Percentiles rank a stretch among this genome's conserved stretches.
phyloP scores from a whole-genome alignment of 2,329 filamentous ascomycete genomes.

The Claviceps maximensis region DNA sequence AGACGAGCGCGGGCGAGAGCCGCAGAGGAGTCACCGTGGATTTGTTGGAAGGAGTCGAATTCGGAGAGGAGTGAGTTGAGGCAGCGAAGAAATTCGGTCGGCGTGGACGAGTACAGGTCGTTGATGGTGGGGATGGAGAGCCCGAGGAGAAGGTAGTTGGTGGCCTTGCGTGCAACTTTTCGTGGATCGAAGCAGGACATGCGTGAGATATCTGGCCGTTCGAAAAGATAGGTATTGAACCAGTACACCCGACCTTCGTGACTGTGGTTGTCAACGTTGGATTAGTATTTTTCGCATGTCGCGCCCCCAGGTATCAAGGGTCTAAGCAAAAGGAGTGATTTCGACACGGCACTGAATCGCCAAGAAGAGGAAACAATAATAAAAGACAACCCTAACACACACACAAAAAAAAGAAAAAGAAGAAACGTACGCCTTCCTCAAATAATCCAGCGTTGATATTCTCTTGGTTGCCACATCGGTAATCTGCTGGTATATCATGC shows the following conservation, averaged over 20 bases:
- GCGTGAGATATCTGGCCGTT: conserved; percentile 62
- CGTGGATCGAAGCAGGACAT: conserved; percentile 77
- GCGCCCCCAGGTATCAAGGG: not conserved
- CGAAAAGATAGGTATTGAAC: conserved; percentile 95
- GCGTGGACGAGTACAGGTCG: conserved; percentile 69
- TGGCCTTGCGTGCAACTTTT: conserved; percentile 78
- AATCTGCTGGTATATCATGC: conserved; percentile 48
- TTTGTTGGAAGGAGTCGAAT: conserved; percentile 85
- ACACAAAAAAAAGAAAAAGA: not conserved
- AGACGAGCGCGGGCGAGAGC: conserved; percentile 67
- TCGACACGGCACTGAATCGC: no score
- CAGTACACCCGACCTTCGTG: conserved; percentile 93
- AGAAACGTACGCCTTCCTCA: conserved; percentile 69
- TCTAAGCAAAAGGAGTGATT: not conserved
- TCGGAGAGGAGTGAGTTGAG: conserved; percentile 77
- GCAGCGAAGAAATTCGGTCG: conserved; percentile 75
- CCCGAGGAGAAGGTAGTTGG: conserved; percentile 85
- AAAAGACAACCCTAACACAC: not conserved
- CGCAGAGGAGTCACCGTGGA: conserved; percentile 67
- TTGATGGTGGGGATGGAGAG: conserved; percentile 81
- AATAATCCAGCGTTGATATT: conserved; percentile 85
- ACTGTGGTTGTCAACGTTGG: conserved; percentile 28
- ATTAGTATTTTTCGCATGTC: not conserved
- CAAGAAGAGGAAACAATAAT: not conserved
- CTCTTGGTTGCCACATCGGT: conserved; percentile 82